These are phyloP conservation scores for Fusarium acutatum DNA, from an alignment of 2,329 filamentous ascomycete genomes.

Conservation along the genomic window DNA sequence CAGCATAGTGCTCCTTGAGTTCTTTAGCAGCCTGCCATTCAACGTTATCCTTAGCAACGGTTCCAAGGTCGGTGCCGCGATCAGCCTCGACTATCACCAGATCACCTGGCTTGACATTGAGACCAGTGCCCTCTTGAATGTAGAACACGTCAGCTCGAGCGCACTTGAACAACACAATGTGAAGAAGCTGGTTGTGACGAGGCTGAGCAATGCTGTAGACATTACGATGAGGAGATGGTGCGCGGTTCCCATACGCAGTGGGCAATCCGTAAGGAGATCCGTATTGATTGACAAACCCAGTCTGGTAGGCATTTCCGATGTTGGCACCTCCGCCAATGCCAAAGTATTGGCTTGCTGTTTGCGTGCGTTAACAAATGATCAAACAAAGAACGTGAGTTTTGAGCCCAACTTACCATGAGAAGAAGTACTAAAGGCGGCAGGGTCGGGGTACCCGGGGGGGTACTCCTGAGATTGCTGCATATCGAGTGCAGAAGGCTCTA, in stretches of 20 bases:
- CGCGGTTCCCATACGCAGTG: conserved; percentile 57
- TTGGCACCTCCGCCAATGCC: conserved; percentile 38
- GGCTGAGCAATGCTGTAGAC: conserved; percentile 69
- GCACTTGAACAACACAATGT: conserved; percentile 96
- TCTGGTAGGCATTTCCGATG: conserved; percentile 39
- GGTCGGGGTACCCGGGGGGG: conserved; percentile 51
- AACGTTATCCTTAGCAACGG: conserved; percentile 87
- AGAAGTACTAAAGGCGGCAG: conserved; percentile 47
- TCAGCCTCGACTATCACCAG: conserved; percentile 98
- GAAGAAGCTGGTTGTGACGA: conserved; percentile 75
- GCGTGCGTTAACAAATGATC: neutral
- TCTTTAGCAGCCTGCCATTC: conserved; percentile 89
- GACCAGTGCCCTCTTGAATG: conserved; percentile 92
- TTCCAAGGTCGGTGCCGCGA: conserved; percentile 93
- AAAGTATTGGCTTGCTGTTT: conserved; percentile 38
- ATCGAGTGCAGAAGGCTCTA: conserved; percentile 58
- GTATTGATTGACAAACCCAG: conserved; percentile 51
- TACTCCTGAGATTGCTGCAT: conserved; percentile 55
- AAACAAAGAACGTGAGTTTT: neutral
- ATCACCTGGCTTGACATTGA: conserved; percentile 90
- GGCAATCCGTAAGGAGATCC: conserved; percentile 57
- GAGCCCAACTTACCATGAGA: conserved; percentile 51
- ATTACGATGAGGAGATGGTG: conserved; percentile 68
- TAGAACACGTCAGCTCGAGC: conserved; percentile 96
- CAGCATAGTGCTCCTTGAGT: conserved; percentile 87